These are phyloP conservation scores for Posidonia oceanica DNA, from an alignment of 116 monocot genomes.

Conservation along the genomic window DNA sequence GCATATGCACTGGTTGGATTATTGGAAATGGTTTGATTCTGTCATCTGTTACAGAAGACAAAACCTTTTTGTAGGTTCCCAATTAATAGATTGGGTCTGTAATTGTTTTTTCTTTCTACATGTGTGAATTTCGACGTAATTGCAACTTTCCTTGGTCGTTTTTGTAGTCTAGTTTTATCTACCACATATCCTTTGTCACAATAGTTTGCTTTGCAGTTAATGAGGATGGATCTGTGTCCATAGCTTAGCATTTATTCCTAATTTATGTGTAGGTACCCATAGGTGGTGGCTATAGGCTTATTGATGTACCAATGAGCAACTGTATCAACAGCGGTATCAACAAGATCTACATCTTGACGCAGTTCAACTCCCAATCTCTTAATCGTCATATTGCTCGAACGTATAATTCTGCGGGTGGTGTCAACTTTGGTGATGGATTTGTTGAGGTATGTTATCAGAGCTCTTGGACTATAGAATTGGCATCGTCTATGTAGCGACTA, in stretches of 20 bases:
- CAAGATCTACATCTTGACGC: constrained; percentile 77
- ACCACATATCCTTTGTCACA: too few species aligned
- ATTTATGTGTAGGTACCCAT: constrained; percentile 42
- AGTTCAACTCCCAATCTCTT: constrained; percentile 75
- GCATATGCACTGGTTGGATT: background rate
- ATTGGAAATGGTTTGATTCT: too few species aligned
- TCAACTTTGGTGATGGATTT: constrained; percentile 58
- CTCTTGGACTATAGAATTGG: background rate
- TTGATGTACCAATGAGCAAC: constrained; percentile 85
- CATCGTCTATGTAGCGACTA: background rate
- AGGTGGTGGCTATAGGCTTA: constrained; percentile 73
- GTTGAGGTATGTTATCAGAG: constrained; percentile 39
- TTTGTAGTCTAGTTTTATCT: too few species aligned
- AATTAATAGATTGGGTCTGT: too few species aligned
- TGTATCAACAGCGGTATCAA: constrained; percentile 80
- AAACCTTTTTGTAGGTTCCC: too few species aligned
- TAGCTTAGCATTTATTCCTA: too few species aligned
- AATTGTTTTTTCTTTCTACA: too few species aligned
- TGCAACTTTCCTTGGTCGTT: too few species aligned
- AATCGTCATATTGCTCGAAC: constrained; percentile 62
- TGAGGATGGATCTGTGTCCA: too few species aligned
- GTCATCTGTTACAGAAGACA: too few species aligned
- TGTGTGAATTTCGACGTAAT: too few species aligned
- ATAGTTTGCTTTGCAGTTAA: too few species aligned
- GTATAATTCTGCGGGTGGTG: constrained; percentile 41